phyloP scores from a whole-genome alignment of 2,329 filamentous ascomycete genomes.

The Diaporthe sp. region DNA sequence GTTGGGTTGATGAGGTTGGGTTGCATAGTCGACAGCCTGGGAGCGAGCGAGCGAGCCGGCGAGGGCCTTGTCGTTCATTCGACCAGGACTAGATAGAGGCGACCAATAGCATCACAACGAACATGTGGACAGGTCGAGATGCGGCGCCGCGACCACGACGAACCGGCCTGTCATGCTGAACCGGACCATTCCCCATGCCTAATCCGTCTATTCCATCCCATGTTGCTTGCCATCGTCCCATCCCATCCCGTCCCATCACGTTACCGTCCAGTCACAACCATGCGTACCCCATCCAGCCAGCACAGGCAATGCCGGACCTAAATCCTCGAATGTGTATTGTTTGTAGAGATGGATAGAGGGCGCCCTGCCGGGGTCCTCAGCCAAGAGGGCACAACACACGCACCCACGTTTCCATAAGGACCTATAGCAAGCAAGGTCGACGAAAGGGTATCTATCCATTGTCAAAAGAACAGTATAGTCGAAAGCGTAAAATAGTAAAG shows the following conservation, averaged over 20 bases:
- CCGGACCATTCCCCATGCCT: neutral
- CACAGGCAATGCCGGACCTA: neutral
- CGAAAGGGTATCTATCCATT: conserved; percentile 27
- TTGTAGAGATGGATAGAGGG: neutral
- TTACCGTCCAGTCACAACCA: neutral
- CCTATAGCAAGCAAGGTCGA: neutral
- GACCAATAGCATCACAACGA: neutral
- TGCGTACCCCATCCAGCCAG: neutral
- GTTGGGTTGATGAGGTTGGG: neutral
- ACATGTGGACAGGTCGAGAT: neutral
- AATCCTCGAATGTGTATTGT: neutral
- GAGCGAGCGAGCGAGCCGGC: neutral
- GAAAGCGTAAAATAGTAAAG: conserved; percentile 7
- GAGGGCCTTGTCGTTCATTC: neutral
- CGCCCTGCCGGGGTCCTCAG: neutral
- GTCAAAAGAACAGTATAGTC: conserved; percentile 3
- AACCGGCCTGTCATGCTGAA: neutral
- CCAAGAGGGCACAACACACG: neutral
- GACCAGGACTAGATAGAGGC: neutral
- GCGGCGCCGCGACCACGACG: neutral
- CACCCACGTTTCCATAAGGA: neutral
- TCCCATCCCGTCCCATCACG: neutral
- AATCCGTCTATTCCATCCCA: neutral
- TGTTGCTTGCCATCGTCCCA: neutral
- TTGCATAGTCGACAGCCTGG: neutral